phyloP scores from a whole-genome alignment of 345 rosid genomes.

The Eucalyptus marginata region DNA sequence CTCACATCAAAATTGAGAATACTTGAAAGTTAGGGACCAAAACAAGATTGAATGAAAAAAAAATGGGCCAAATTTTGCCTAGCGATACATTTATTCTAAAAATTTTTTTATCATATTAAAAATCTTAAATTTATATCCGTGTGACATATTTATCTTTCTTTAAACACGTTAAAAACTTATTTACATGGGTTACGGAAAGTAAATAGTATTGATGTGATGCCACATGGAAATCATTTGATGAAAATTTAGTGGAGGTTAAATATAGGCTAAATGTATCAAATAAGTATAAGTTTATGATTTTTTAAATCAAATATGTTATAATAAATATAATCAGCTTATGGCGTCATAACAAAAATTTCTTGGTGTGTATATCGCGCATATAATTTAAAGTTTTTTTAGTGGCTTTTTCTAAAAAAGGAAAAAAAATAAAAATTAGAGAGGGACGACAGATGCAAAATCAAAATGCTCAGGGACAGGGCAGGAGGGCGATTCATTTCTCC shows the following conservation, averaged over 20 bases:
- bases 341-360: not conserved
- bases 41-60: not conserved
- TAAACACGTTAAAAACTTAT: too few relatives aligned
- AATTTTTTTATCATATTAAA: fast-evolving
- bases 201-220: too few relatives aligned
- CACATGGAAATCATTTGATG: fast-evolving
- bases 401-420: not conserved
- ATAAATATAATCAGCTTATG: too few relatives aligned
- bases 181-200: too few relatives aligned
- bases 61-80: fast-evolving
- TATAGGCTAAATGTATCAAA: too few relatives aligned
- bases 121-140: fast-evolving
- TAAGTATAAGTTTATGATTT: fast-evolving
- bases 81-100: too few relatives aligned
- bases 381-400: not conserved
- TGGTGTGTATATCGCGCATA: not conserved
- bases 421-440: not conserved
- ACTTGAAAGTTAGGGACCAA: not conserved
- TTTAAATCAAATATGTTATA: too few relatives aligned
- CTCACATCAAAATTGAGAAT: not conserved
- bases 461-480: not conserved
- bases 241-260: fast-evolving
- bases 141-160: fast-evolving
- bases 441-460: not conserved
- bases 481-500: not conserved